Percentiles rank a stretch among this genome's conserved stretches.
These are phyloP conservation scores for Trichosporon faecale DNA, from an alignment of 1,284 basidiomycete genomes.

Conservation along the genomic window DNA sequence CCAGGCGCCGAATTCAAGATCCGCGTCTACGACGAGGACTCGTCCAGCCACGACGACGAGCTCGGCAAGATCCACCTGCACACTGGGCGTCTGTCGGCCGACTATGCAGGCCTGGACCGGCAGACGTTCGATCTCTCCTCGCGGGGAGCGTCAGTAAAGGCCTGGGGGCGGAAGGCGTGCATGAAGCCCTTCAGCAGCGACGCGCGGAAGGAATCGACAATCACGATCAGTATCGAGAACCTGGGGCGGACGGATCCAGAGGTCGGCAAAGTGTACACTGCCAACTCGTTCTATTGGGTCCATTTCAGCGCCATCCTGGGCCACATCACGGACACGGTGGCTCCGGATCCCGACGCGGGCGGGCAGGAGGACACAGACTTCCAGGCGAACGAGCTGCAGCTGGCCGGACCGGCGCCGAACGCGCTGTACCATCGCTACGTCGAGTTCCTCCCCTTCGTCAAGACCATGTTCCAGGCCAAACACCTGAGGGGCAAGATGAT, in stretches of 20 bases:
- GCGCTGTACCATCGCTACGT: conserved; percentile 56
- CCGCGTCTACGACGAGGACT: conserved; percentile 55
- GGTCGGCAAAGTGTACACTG: conserved; percentile 53
- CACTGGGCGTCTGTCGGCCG: conserved; percentile 35
- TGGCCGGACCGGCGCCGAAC: conserved; percentile 55
- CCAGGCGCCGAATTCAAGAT: conserved; percentile 43
- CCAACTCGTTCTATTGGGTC: conserved; percentile 51
- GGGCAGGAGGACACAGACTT: conserved; percentile 44
- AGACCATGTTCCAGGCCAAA: conserved; percentile 53
- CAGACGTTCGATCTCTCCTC: conserved; percentile 47
- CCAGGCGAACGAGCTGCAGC: conserved; percentile 56
- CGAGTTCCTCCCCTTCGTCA: conserved; percentile 55
- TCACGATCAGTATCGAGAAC: conserved; percentile 47
- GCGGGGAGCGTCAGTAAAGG: conserved; percentile 48
- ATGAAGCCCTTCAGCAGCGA: background rate
- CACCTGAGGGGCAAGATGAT: conserved; percentile 53
- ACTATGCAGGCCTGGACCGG: conserved; percentile 12
- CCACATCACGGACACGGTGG: conserved; percentile 38
- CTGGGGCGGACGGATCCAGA: conserved; percentile 51
- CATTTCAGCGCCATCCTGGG: conserved; percentile 50
- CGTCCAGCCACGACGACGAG: conserved; percentile 54
- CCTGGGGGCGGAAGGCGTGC: conserved; percentile 27
- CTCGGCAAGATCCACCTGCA: conserved; percentile 50
- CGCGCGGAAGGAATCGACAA: conserved; percentile 19
- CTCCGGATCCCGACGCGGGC: conserved; percentile 24